These are phyloP conservation scores for Cercospora sesami DNA, from an alignment of 2,329 filamentous ascomycete species.

Conservation along the genomic window DNA sequence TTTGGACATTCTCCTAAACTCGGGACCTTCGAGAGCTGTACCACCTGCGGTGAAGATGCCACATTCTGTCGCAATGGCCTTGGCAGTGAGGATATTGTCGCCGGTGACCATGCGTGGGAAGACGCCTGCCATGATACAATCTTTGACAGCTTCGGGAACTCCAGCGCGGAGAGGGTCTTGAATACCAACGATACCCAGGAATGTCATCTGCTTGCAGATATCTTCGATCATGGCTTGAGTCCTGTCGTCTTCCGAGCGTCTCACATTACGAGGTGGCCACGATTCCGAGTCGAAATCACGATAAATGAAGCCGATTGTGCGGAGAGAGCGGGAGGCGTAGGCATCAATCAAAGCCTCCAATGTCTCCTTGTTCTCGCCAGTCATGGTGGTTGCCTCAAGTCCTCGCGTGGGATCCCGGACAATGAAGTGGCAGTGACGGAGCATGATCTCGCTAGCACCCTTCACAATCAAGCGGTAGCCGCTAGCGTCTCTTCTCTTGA, in stretches of 20 bases:
- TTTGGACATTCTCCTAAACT: constrained; percentile 47
- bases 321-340: constrained; percentile 76
- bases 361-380: constrained; percentile 57
- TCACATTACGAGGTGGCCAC: constrained; percentile 71
- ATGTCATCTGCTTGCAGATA: constrained; percentile 70
- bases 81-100: constrained; percentile 70
- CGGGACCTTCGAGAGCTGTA: constrained; percentile 48
- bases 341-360: constrained; percentile 69
- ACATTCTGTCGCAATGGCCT: constrained; percentile 71
- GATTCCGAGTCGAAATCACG: constrained; percentile 69
- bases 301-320: constrained; percentile 82
- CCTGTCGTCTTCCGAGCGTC: constrained; percentile 59
- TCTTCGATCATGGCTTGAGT: constrained; percentile 66
- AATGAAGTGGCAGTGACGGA: constrained; percentile 52
- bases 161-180: constrained; percentile 71
- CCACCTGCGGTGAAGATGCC: constrained; percentile 58
- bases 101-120: constrained; percentile 73
- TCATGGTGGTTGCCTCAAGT: constrained; percentile 54
- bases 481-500: constrained; percentile 54
- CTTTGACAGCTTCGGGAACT: constrained; percentile 66
- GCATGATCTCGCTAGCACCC: constrained; percentile 54
- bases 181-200: constrained; percentile 71
- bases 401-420: constrained; percentile 62
- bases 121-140: constrained; percentile 68
- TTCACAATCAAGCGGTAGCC: constrained; percentile 59